Conservation (phyloP, 768 basidiomycete species). For the Boletellus emodensis region DNA sequence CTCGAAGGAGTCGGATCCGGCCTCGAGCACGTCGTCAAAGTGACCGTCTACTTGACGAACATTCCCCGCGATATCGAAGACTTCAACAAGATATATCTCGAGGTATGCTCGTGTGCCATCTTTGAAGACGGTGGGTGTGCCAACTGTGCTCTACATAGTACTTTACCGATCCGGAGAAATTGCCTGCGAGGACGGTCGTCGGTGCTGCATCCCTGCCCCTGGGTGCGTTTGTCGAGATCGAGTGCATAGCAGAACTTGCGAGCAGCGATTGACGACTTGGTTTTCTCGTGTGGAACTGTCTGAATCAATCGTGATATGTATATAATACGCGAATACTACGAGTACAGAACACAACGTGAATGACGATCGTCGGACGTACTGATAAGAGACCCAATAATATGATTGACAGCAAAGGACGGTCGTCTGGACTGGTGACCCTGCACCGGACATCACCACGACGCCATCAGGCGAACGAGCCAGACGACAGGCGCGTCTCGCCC, state of each 20-base stretch:
- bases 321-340: not conserved
- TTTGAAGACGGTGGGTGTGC: not conserved
- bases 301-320: not conserved
- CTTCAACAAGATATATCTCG: conserved; percentile 38
- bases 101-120: conserved; percentile 20
- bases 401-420: too few species aligned
- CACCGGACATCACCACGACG: not conserved
- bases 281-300: not conserved
- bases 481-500: not conserved
- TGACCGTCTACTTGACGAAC: conserved; percentile 37
- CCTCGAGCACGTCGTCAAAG: conserved; percentile 38
- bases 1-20: conserved; percentile 37
- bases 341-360: not conserved
- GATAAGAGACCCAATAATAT: not conserved
- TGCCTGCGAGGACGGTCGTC: conserved; percentile 58
- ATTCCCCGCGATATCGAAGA: conserved; percentile 34
- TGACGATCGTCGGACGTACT: not conserved
- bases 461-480: conserved; percentile 11
- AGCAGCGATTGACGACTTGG: not conserved
- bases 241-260: conserved; percentile 48
- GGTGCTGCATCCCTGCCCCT: conserved; percentile 52
- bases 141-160: conserved; percentile 36
- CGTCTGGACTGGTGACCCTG: not conserved
- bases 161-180: conserved; percentile 36
- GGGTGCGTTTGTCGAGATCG: conserved; percentile 57